Evolutionary conservation across 2,329 filamentous ascomycete species (phyloP).

Genomic region (Emergomyces pasteurianus): DNA sequence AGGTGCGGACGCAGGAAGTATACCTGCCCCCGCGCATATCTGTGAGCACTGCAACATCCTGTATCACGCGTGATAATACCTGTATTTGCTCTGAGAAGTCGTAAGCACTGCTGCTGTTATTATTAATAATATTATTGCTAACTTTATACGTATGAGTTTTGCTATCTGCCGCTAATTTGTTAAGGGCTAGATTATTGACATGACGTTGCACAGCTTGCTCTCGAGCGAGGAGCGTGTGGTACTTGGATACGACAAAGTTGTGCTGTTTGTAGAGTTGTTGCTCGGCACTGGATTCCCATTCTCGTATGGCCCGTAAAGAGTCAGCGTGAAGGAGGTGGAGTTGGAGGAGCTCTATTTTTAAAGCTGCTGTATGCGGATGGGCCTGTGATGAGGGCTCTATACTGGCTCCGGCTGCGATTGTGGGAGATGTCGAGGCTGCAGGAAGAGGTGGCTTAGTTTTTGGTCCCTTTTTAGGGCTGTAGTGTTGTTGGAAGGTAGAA

Average conservation of each 20-base stretch:
- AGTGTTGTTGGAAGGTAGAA: slow-evolving; percentile 27
- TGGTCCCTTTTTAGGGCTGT: slow-evolving; percentile 26
- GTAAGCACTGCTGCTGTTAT: slow-evolving; percentile 6
- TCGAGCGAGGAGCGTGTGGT: slow-evolving; percentile 19
- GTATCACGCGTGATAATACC: slow-evolving; percentile 26
- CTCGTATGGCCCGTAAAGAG: slow-evolving; percentile 16
- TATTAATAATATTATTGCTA: slow-evolving; percentile 4
- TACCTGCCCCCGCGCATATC: slow-evolving; percentile 19
- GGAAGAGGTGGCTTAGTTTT: slow-evolving; percentile 16
- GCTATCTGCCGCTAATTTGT: slow-evolving; percentile 23
- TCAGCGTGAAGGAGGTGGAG: slow-evolving; percentile 28
- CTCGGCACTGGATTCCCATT: slow-evolving; percentile 23
- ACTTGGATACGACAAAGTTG: slow-evolving; percentile 23
- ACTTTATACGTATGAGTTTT: slow-evolving; percentile 11
- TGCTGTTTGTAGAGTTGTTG: slow-evolving; percentile 23
- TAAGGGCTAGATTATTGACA: slow-evolving; percentile 25
- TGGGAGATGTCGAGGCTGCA: slow-evolving; percentile 4
- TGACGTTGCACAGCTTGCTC: slow-evolving; percentile 24
- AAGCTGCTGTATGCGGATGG: slow-evolving; percentile 23
- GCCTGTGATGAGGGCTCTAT: slow-evolving; percentile 9
- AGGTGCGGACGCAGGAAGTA: slow-evolving; percentile 17
- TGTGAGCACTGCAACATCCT: slow-evolving; percentile 26
- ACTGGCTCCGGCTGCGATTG: neutral
- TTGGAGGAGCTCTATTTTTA: slow-evolving; percentile 35
- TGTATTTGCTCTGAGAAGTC: slow-evolving; percentile 27